Evolutionary conservation across 2,329 filamentous ascomycete genomes (phyloP), one percentile per base, ranked within the genome.

Genomic region (Elsinoe perseae): DNA sequence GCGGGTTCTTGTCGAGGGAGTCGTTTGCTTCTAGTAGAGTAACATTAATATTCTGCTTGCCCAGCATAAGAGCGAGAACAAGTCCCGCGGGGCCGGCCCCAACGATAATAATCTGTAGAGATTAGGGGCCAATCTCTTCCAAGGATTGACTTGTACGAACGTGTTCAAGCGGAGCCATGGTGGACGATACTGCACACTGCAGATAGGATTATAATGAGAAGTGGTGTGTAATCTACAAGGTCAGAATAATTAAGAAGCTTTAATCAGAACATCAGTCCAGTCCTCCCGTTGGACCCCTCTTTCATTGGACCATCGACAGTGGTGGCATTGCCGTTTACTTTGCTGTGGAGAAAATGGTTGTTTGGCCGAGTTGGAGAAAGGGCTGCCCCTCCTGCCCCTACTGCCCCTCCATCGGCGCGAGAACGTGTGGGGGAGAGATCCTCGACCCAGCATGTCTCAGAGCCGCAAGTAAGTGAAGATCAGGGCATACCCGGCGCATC

Each of bases 1-100:
- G 79, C 0, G 82, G 82, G 57, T 80, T 80, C 57, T 77, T 72
- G 69, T 83, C 80, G 44, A 84, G 72, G 55, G 76, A 70, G 23
- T 73, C 65, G 1, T 76, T 73, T 2, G 77, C 76, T 62, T 86
- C 82, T 54, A 85, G 70, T 20, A 83, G 71, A 21, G 75, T 76
- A 42, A 79, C 75, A 27, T 73, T 68, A 58, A 83, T 79, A 43
- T 74, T 72, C 54, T 77, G 72, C 61, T 77, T 75, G 18, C 78
- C 73, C 5, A 83, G 74, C 2, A 82, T 72, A 2, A 82, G 70
- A 12, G 60, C 59, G 5, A 61, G 56, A 23, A 62, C 44, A 71
- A 73, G n/a, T 76, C 62, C 60, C 2, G 61, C 59, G 9, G 62
- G 62, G 2, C 62, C 62, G 61, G 72, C 72, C 5, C 62, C 60